phyloP scores from a whole-genome alignment of 192 early-diverging fungal genomes.

The Linnemannia zychae region DNA sequence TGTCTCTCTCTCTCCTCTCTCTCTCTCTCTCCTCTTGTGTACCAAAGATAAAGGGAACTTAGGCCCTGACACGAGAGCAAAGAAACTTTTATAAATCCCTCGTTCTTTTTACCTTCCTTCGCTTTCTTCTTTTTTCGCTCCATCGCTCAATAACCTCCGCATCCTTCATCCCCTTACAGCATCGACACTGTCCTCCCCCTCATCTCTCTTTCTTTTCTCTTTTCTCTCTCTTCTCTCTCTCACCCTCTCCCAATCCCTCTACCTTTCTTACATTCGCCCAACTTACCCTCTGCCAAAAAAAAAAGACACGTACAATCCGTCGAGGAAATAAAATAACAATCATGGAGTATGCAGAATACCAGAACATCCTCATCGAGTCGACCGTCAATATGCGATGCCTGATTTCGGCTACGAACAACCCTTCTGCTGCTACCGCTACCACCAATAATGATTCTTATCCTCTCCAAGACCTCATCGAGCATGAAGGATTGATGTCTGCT shows the following conservation, averaged over 20 bases:
- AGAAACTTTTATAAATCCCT: neutral
- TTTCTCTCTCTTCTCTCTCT: too few species aligned
- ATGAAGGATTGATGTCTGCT: neutral
- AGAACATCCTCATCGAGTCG: neutral
- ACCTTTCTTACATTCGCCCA: too few species aligned
- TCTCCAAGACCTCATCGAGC: neutral
- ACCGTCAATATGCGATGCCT: neutral
- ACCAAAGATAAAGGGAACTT: neutral
- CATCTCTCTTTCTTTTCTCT: too few species aligned
- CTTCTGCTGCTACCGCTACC: neutral
- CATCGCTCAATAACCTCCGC: neutral
- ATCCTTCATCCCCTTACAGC: neutral
- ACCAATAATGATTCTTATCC: neutral
- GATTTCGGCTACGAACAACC: neutral
- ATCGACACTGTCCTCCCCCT: neutral
- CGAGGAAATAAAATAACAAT: neutral
- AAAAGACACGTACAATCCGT: neutral
- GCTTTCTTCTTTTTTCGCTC: neutral
- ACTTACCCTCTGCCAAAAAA: neutral
- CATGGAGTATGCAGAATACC: neutral
- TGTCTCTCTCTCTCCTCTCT: too few species aligned
- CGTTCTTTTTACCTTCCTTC: neutral
- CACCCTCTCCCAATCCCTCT: too few species aligned
- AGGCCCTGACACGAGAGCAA: neutral
- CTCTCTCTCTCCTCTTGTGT: too few species aligned